Percentiles rank a stretch among this genome's conserved stretches.
Evolutionary conservation across 306 rosid species (phyloP).

Genomic region (Castanospermum australe): DNA sequence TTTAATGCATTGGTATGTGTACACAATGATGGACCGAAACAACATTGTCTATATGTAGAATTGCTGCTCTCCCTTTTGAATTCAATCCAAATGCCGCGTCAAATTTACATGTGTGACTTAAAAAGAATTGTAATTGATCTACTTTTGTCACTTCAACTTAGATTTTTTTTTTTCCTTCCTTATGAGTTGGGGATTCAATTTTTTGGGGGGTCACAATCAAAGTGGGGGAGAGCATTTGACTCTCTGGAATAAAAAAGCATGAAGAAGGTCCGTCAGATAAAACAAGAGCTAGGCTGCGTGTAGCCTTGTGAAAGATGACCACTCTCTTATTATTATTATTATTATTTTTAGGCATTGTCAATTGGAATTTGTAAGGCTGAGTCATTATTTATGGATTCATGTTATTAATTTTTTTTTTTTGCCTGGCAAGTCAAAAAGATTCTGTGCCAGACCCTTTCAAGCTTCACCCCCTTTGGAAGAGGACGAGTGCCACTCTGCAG

Average conservation of each 20-base stretch:
- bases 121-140: no score
- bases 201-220: constrained; percentile 16
- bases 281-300: constrained; percentile 17
- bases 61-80: constrained; percentile 17
- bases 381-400: not conserved
- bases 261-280: constrained; percentile 21
- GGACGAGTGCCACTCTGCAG: constrained; percentile 3
- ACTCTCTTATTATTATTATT: no score
- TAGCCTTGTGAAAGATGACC: constrained; percentile 25
- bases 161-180: not conserved
- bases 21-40: constrained; percentile 2
- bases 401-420: not conserved
- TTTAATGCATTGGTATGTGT: constrained; percentile 19
- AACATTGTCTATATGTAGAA: not conserved
- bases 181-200: not conserved
- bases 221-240: constrained; percentile 18
- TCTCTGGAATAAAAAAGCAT: not conserved
- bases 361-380: not conserved
- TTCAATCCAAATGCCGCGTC: constrained; percentile 10
- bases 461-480: not conserved
- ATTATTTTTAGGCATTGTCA: constrained; percentile 9
- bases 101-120: not conserved
- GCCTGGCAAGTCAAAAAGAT: constrained; percentile 11
- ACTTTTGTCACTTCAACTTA: not conserved
- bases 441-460: constrained; percentile 16